Base-by-base conservation (phyloP, 805 yeast genomes). In the Starmerella geochares region DNA sequence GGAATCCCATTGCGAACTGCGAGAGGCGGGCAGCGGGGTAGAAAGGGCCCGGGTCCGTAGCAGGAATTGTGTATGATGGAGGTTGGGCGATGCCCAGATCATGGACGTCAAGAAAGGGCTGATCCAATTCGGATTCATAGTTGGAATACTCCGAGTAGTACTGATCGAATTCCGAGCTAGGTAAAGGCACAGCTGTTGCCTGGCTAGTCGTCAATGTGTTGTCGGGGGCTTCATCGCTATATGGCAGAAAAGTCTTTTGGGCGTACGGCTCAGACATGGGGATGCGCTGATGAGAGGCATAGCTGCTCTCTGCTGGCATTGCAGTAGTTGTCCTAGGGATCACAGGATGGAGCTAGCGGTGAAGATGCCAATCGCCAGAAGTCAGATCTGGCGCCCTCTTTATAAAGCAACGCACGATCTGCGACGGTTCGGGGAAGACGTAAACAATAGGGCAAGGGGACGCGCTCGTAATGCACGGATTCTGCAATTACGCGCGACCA, bases 151-250 rank as follows among this genome's bases (percentile, higher is more conserved):
- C 71, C 29, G 75, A 69, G 38, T 67, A 60, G 50, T 65, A 60
- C 31, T 67, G 71, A 49, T 72, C 74, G 57, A 79, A 73, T 51
- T 75, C 76, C 47, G 79, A 80, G 49, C 73, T 75, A 1, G 80
- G 80, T 37, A 75, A 60, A 2, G 79, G 75, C 7, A 73, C 62
- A 9, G 71, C 42, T 20, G 47, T 51, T 1, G 55, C 53, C 13
- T 47, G 56, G 6, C 47, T 56, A 2, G 17, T 32, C 10, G 24
- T 27, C 7, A 11, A 7, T 8, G 42, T 25, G 19, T 11, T 35
- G 43, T 38, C 31, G 38, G 48, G 55, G 3, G 49, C 43, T 4
- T 50, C 54, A 23, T 47, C 46, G 27, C 33, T 19, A 16, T 40
- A 40, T 5, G 23, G 3, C 16, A 25, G 23, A 28, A 21, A 40